A percentile compares a stretch with the other conserved stretches of the same genome.
These are phyloP conservation scores for Misopates orontium DNA, from an alignment of 257 asterid genomes.

Conservation along the genomic window DNA sequence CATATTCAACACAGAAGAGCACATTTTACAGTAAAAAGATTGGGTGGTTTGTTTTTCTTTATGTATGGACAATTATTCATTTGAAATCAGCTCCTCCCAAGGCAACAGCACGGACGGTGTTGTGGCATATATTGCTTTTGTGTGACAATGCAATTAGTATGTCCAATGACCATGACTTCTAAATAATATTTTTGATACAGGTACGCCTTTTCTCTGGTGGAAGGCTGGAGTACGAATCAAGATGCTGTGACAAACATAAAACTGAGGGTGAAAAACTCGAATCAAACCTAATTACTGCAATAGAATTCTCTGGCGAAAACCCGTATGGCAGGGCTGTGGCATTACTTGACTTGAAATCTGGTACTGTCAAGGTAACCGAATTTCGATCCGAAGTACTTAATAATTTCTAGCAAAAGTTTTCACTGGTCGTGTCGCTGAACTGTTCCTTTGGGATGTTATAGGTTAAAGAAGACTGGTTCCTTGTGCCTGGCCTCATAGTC, in stretches of 20 bases:
- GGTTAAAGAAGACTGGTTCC: constrained; percentile 83
- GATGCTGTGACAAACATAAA: constrained; percentile 56
- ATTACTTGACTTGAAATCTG: constrained; percentile 63
- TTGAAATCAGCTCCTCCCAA: no score
- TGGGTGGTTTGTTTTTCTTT: no score
- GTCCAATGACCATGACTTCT: no score
- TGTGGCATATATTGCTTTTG: no score
- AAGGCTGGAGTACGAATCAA: constrained; percentile 77
- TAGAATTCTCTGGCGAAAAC: constrained; percentile 67
- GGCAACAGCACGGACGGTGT: no score
- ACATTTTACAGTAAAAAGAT: no score
- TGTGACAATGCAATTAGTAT: no score
- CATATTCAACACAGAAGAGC: no score
- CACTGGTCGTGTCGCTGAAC: constrained; percentile 4
- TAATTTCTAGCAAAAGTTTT: constrained; percentile 9
- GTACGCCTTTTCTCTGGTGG: constrained; percentile 75
- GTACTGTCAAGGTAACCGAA: constrained; percentile 55
- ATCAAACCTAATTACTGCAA: constrained; percentile 63
- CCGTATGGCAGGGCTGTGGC: constrained; percentile 88
- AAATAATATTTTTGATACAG: constrained; percentile 39
- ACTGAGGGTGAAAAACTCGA: constrained; percentile 40
- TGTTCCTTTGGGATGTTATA: constrained; percentile 30
- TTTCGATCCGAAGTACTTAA: neutral
- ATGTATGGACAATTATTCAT: no score
- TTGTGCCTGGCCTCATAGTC: constrained; percentile 55